Conservation (phyloP, 805 yeast species). For the Barnettozyma siamensis region DNA sequence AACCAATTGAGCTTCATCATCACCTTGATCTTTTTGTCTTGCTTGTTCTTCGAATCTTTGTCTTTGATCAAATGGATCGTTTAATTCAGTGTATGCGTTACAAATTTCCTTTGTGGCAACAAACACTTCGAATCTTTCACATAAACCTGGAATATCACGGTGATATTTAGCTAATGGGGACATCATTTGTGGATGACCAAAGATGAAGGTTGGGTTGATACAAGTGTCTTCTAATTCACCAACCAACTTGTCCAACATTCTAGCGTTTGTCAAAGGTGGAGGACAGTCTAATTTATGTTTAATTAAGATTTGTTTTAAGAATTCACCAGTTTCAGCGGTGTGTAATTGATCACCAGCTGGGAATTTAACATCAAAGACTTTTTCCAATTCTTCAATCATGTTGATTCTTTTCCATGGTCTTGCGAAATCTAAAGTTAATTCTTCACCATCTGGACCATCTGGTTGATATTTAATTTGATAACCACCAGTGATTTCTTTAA, state of each 20-base stretch:
- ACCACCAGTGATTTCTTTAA: constrained; percentile 86
- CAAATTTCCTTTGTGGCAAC: constrained; percentile 98
- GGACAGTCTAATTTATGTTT: constrained; percentile 83
- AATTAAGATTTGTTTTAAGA: constrained; percentile 73
- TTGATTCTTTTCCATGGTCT: constrained; percentile 99
- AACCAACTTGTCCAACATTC: constrained; percentile 97
- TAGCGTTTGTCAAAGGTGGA: constrained; percentile 90
- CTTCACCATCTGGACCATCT: constrained; percentile 84
- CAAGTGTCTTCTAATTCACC: constrained; percentile 94
- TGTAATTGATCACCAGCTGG: constrained; percentile 95
- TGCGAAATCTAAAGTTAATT: constrained; percentile 73
- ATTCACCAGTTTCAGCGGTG: constrained; percentile 87
- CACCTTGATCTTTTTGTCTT: constrained; percentile 97
- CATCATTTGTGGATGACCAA: constrained; percentile 99
- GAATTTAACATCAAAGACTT: constrained; percentile 77
- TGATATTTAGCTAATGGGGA: constrained; percentile 97
- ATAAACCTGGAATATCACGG: constrained; percentile 85
- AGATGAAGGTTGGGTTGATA: constrained; percentile 95
- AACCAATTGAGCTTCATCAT: constrained; percentile 94
- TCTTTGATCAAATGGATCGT: constrained; percentile 98
- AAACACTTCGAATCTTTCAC: constrained; percentile 97
- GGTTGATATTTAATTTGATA: constrained; percentile 88
- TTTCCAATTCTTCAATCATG: constrained; percentile 95
- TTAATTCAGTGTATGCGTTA: constrained; percentile 97
- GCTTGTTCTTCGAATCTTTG: constrained; percentile 98